A percentile compares a stretch with the other conserved stretches of the same genome.
phyloP scores from a whole-genome alignment of 2,329 filamentous ascomycete genomes.

The Cercospora janseana region DNA sequence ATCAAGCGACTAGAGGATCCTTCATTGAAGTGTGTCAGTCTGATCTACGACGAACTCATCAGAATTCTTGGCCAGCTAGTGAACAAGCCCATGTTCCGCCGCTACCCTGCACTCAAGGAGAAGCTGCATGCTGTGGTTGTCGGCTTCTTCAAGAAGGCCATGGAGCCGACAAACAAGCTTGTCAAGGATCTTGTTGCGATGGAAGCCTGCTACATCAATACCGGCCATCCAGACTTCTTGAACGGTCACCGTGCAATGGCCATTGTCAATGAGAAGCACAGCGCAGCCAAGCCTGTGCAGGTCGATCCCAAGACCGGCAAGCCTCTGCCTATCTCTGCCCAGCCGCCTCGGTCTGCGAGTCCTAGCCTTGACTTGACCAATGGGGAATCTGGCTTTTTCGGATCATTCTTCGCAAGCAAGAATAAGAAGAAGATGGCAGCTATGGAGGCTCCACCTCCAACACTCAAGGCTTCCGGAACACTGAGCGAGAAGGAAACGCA shows the following conservation, averaged over 20 bases:
- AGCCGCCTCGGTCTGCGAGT: constrained; percentile 70
- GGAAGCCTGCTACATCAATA: constrained; percentile 98
- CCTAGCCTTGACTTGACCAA: constrained; percentile 65
- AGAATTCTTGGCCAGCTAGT: constrained; percentile 90
- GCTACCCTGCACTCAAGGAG: constrained; percentile 93
- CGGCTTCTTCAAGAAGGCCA: constrained; percentile 93
- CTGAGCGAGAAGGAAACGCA: constrained; percentile 91
- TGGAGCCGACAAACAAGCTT: constrained; percentile 97
- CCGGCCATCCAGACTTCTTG: constrained; percentile 94
- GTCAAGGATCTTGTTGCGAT: constrained; percentile 89
- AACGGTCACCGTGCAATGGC: constrained; percentile 98
- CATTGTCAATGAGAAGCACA: constrained; percentile 91
- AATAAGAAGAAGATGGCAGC: constrained; percentile 99
- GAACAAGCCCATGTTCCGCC: constrained; percentile 81
- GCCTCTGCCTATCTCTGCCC: constrained; percentile 64
- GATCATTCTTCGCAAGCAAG: constrained; percentile 97
- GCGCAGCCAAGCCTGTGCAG: constrained; percentile 77
- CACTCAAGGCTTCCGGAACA: constrained; percentile 88
- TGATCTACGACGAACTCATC: constrained; percentile 96
- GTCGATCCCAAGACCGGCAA: constrained; percentile 99
- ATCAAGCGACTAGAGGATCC: constrained; percentile 96
- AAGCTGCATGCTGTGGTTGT: constrained; percentile 94
- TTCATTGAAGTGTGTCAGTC: constrained; percentile 92
- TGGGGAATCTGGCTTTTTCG: constrained; percentile 74
- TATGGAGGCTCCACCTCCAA: constrained; percentile 93